Base-by-base conservation (phyloP, 805 yeast genomes). In the Candida anglica region DNA sequence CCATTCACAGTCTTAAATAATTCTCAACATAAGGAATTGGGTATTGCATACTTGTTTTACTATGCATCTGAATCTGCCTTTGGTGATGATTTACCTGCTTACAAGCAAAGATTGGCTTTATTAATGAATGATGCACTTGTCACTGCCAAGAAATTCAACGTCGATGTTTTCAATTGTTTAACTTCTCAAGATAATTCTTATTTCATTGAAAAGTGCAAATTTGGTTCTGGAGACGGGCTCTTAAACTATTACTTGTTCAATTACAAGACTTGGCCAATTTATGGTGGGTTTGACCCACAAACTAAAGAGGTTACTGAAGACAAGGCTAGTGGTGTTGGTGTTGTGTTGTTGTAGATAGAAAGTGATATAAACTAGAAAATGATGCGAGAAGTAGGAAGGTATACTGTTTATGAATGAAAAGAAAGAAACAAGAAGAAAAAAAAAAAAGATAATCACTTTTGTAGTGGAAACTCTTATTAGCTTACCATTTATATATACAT, bases 131-230 rank as follows among this genome's bases (percentile, higher is more conserved):
- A 89, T 49, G 88, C 93, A 1, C 70, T 89, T 37, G 73, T 91
- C 33, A 60, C 86, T 25, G 80, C 95, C 19, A 82, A 84, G 56
- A 56, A 66, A 27, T 60, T 69, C 31, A 72, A 73, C 17, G 86
- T 85, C 48, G 98, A 93, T 55, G 98, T 93, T 3, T 86, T 91
- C 72, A 93, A 93, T 56, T 96, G 97, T 7, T 69, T 93, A 42
- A 79, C 97, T 0, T 71, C 88, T 8, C 95, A 88, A 63, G 98
- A 93, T 53, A 93, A 93, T 57, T 71, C 87, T 11, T 63, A 84
- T 39, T 87, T 93, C 63, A 66, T 93, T 44, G 81, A 86, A 17
- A 79, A 84, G 25, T 71, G 85, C 60, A 86, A 86, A 55, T 93
- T 93, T 56, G 96, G 96, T 21, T 75, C 78, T 31, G 98, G 98